Evolutionary conservation across 352 stramenopile species (phyloP).

Genomic region (Pythium chondricola): DNA sequence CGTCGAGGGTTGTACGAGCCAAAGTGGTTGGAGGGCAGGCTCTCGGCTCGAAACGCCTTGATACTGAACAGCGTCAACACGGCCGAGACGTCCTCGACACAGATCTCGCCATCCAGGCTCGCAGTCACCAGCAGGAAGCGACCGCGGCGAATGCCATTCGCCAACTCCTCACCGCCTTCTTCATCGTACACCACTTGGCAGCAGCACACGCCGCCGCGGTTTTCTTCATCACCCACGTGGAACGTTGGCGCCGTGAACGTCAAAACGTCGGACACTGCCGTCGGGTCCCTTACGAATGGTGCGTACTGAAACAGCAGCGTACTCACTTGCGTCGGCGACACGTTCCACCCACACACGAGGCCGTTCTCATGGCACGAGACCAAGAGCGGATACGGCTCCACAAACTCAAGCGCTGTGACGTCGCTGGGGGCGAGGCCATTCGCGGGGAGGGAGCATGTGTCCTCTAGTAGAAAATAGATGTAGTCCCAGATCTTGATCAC

Average conservation of each 20-base stretch:
- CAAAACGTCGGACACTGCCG: no score
- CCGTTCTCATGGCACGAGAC: slow-evolving; percentile 69
- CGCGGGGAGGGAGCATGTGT: slow-evolving; percentile 25
- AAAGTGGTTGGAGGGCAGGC: slow-evolving; percentile 42
- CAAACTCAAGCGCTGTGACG: slow-evolving; percentile 61
- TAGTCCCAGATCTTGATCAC: slow-evolving; percentile 84
- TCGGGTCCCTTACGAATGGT: slow-evolving; percentile 17
- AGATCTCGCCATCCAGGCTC: slow-evolving; percentile 41
- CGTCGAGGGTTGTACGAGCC: slow-evolving; percentile 68
- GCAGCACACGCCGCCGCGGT: slow-evolving; percentile 27
- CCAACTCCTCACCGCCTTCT: slow-evolving; percentile 42
- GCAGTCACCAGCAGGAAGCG: slow-evolving; percentile 36
- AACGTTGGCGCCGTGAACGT: background rate
- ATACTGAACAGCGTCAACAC: slow-evolving; percentile 33
- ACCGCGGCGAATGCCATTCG: slow-evolving; percentile 36
- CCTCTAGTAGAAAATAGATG: slow-evolving; percentile 75
- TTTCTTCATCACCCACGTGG: slow-evolving; percentile 3
- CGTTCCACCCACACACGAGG: slow-evolving; percentile 47
- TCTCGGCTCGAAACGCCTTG: slow-evolving; percentile 49
- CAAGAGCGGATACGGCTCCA: slow-evolving; percentile 69
- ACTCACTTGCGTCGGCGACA: slow-evolving; percentile 42
- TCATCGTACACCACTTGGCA: slow-evolving; percentile 62
- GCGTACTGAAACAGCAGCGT: slow-evolving; percentile 13
- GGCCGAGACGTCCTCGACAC: slow-evolving; percentile 44
- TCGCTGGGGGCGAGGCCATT: slow-evolving; percentile 24